These are phyloP conservation scores for Arthromyces matolae DNA, from an alignment of 768 basidiomycete species.

Conservation along the genomic window DNA sequence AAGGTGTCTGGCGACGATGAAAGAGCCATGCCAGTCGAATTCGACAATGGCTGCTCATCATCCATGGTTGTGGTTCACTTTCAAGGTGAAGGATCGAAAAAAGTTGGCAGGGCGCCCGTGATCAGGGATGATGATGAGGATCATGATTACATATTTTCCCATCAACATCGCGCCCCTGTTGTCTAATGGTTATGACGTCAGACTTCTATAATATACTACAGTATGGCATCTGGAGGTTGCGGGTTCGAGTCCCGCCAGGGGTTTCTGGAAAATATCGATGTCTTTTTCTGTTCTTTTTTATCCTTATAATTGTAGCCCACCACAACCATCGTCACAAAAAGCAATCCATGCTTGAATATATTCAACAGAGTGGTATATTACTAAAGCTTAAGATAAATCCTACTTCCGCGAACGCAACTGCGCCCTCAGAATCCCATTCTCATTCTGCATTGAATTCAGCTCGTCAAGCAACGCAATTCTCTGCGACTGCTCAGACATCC, in stretches of 20 bases:
- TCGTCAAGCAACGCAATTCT: conserved; percentile 84
- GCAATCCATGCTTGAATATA: background rate
- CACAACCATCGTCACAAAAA: too few relatives aligned
- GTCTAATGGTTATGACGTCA: conserved; percentile 92
- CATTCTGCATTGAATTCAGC: conserved; percentile 77
- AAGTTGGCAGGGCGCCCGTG: too few relatives aligned
- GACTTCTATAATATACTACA: conserved; percentile 71
- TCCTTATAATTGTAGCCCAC: too few relatives aligned
- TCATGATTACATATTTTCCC: background rate
- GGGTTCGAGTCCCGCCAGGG: conserved; percentile 86
- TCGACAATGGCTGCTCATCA: conserved; percentile 6
- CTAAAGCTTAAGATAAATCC: too few relatives aligned
- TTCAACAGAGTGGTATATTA: conserved; percentile 13
- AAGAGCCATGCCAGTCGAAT: conserved; percentile 3
- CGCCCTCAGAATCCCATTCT: conserved; percentile 66
- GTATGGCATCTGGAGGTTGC: conserved; percentile 73
- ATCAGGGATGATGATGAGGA: too few relatives aligned
- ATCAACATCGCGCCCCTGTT: conserved; percentile 55
- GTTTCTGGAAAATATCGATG: conserved; percentile 27
- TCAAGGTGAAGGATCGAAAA: conserved; percentile 10
- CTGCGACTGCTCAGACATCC: conserved; percentile 72
- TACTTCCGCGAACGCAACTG: conserved; percentile 65
- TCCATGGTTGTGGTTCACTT: conserved; percentile 11
- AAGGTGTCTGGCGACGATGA: conserved; percentile 14
- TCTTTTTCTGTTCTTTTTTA: background rate